These are phyloP conservation scores for Podaxis rugospora DNA, from an alignment of 768 basidiomycete species.

Conservation along the genomic window DNA sequence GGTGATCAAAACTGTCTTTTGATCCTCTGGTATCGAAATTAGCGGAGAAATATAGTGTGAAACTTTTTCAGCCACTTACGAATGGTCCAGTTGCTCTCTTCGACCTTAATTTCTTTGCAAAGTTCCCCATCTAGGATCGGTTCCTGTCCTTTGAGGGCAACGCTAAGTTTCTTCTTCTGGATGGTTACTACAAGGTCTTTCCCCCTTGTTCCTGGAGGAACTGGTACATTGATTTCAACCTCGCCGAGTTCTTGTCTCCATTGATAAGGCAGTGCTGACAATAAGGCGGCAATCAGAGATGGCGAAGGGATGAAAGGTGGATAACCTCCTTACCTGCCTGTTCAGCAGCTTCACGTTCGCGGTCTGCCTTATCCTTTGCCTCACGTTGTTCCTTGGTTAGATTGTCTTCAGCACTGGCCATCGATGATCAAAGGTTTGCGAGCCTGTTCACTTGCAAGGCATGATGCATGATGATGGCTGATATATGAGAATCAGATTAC, in stretches of 20 bases:
- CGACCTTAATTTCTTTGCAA: constrained; percentile 90
- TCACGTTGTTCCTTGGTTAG: constrained; percentile 76
- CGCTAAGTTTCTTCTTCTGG: constrained; percentile 76
- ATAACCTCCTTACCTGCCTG: constrained; percentile 66
- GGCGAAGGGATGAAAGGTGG: constrained; percentile 12
- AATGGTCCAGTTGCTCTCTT: constrained; percentile 96
- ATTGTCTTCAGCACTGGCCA: constrained; percentile 39
- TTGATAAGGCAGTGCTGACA: constrained; percentile 76
- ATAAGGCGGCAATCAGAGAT: constrained; percentile 18
- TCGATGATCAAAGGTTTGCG: constrained; percentile 13
- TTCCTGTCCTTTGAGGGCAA: constrained; percentile 82
- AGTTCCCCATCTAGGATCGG: constrained; percentile 87
- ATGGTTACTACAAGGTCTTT: constrained; percentile 71
- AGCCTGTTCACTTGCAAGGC: neutral
- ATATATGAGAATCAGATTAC: constrained; percentile 6
- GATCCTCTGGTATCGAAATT: constrained; percentile 57
- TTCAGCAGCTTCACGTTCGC: constrained; percentile 68
- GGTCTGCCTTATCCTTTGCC: constrained; percentile 60
- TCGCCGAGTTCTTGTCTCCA: constrained; percentile 92
- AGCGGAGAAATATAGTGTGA: neutral
- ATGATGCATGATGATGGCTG: neutral
- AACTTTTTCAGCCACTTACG: constrained; percentile 42
- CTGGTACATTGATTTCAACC: constrained; percentile 76
- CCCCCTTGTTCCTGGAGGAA: constrained; percentile 83
- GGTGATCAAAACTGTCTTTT: constrained; percentile 65